These are phyloP conservation scores for Phialemonium atrogriseum DNA, from an alignment of 2,329 filamentous ascomycete species.

Conservation along the genomic window DNA sequence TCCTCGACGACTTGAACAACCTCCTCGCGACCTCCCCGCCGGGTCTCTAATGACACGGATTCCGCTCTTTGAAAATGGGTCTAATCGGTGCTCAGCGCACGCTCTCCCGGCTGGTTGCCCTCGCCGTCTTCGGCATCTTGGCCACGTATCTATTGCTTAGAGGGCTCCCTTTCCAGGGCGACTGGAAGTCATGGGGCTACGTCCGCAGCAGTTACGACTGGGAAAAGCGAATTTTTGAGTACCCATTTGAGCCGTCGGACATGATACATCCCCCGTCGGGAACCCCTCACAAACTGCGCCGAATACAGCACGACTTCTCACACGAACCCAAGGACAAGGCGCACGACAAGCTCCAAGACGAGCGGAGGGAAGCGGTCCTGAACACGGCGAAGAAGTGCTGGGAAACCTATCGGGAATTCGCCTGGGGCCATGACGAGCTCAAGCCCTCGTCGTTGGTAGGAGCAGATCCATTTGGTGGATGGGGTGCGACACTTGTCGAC, in stretches of 20 bases:
- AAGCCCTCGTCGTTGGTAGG: constrained; percentile 38
- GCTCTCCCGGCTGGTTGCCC: not conserved
- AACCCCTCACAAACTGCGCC: constrained; percentile 19
- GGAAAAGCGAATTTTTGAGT: constrained; percentile 14
- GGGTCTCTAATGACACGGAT: too few species aligned
- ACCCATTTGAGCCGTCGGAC: constrained; percentile 12
- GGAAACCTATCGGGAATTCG: constrained; percentile 43
- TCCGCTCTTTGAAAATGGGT: too few species aligned
- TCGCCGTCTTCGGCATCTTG: not conserved
- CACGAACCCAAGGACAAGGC: constrained; percentile 25
- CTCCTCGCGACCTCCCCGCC: too few species aligned
- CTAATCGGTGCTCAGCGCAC: too few species aligned
- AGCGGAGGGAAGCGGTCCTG: constrained; percentile 28
- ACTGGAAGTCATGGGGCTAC: constrained; percentile 11
- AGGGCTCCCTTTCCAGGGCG: constrained; percentile 3
- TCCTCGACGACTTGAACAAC: too few species aligned
- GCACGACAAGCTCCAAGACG: constrained; percentile 24
- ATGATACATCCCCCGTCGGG: constrained; percentile 24
- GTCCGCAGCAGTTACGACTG: constrained; percentile 20
- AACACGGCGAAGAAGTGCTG: constrained; percentile 35
- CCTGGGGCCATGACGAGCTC: constrained; percentile 50
- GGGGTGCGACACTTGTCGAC: constrained; percentile 52
- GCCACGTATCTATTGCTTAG: constrained; percentile 11
- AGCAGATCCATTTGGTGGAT: constrained; percentile 42
- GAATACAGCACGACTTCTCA: constrained; percentile 35